Base-by-base conservation (phyloP, 1,284 basidiomycete species). In the Ganoderma lucidum region DNA sequence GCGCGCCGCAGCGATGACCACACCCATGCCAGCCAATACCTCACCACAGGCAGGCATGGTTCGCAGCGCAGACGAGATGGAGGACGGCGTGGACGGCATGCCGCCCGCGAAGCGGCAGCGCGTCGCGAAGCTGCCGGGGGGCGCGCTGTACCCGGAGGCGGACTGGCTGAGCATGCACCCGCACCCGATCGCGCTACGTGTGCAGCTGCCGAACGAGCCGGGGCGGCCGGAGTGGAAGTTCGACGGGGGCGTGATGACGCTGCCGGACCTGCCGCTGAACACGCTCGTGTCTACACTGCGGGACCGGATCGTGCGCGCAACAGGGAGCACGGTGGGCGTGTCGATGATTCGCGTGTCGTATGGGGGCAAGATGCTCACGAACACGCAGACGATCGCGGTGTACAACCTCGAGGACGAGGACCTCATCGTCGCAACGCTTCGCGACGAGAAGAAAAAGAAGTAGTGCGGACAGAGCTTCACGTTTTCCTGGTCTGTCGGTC, bases 331-430 rank as follows among this genome's bases (percentile, higher is more conserved):
- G 37, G 81, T 96, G 45, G 86, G 93, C n/a, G 88, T 92, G 32
- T 93, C 92, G 51, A 88, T 88, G 70, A 92, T 97, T 75, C 85
- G 94, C 76, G 79, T 96, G 69, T 91, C 93, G 62, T 95, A 91
- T 78, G 82, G 85, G 69, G 90, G 90, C 58, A 95, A 94, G 81
- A 92, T 95, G 85, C 86, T 97, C 76, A 95, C 93, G 69, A 98
- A 97, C 80, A 85, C 86, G 68, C 90, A 88, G 71, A 92, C 94
- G 64, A 88, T 98, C 73, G 96, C 95, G 35, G 89, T 86, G 73
- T 93, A 95, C 77, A 98, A 98, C 78, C 78, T 98, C 74, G 96
- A 96, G 79, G 94, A 96, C 71, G 96, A 95, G 73, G 96, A 97
- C 78, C 69, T 89, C 66, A 79, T 98, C 30, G 86, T 90, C 30